Base-by-base conservation (phyloP, 768 basidiomycete genomes). In the Russula dissimulans region DNA sequence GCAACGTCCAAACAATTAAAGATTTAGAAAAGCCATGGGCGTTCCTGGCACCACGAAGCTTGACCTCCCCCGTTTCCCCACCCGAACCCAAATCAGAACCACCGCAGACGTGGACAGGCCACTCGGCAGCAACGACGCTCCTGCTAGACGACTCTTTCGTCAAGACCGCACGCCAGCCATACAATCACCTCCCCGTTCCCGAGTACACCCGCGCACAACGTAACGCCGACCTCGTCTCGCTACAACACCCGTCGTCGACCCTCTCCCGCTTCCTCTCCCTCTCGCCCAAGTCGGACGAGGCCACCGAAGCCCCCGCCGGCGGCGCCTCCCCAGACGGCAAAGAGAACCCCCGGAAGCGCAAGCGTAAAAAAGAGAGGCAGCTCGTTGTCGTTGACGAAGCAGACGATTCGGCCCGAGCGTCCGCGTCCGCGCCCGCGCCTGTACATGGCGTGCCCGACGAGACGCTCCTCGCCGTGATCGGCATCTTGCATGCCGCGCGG, bases 111-210 rank as follows among this genome's bases (percentile, higher is more conserved):
- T 49, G 22, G 14, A 45, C 31, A 15, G 49, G 41, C 4, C 80
- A 79, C 63, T 79, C 79, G 3, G 74, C 78, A 5, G 59, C 73
- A 15, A 77, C 78, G 5, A 82, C 80, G 4, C 69, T 82, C 22
- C 72, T 82, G 31, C 69, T 82, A 11, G 80, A 82, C 60, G 81
- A 82, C 63, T 81, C 81, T 14, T 74, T 76, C 31, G 71, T 71
- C 60, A 82, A 82, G 65, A 81, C 86, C 0, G 77, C 74, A 32
- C 74, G 86, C 15, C 91, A 93, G 67, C 91, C 90, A 0, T 87
- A 81, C 74, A 93, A 89, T 68, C 91, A 93, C 67, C 72, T 92
- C 22, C 89, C 86, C 67, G 79, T 92, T 64, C 77, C 73, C 10
- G 89, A 91, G 67, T 92, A 91, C 68, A 74, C 77, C 14, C 73